Evolutionary conservation across 2,329 filamentous ascomycete genomes (phyloP).

Genomic region (Ambrosiella cleistominuta): DNA sequence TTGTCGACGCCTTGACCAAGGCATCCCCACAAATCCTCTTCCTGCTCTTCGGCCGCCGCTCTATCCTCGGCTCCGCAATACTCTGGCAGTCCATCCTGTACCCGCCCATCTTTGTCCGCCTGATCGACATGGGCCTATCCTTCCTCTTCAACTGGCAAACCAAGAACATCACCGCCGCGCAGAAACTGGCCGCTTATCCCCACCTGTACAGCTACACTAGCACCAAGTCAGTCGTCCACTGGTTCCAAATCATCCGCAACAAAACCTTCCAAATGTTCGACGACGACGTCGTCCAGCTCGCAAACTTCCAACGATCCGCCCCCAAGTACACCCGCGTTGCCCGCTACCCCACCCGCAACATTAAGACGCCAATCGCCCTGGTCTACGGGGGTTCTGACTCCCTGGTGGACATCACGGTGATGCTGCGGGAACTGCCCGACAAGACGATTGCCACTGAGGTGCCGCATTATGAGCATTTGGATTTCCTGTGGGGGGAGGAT

Average conservation of each 20-base stretch:
- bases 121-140: slow-evolving; percentile 64
- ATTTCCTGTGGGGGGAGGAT: slow-evolving; percentile 86
- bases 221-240: slow-evolving; percentile 93
- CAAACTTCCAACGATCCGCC: slow-evolving; percentile 29
- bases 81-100: slow-evolving; percentile 97
- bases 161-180: slow-evolving; percentile 63
- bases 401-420: slow-evolving; percentile 79
- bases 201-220: slow-evolving; percentile 95
- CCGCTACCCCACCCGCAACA: slow-evolving; percentile 90
- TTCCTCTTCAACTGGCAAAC: slow-evolving; percentile 86
- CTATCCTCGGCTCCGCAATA: slow-evolving; percentile 78
- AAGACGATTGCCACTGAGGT: slow-evolving; percentile 78
- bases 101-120: slow-evolving; percentile 74
- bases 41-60: slow-evolving; percentile 78
- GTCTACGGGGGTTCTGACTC: slow-evolving; percentile 91
- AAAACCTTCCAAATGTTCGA: slow-evolving; percentile 97
- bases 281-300: slow-evolving; percentile 63
- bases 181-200: slow-evolving; percentile 89
- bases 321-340: slow-evolving; percentile 90
- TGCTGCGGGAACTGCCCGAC: slow-evolving; percentile 72
- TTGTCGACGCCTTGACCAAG: slow-evolving; percentile 86
- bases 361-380: slow-evolving; percentile 84
- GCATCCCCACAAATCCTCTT: slow-evolving; percentile 84
- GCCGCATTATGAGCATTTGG: slow-evolving; percentile 86
- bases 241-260: slow-evolving; percentile 98